Percentiles rank a stretch among this genome's conserved stretches.
Evolutionary conservation across 2,329 filamentous ascomycete species (phyloP).

Genomic region (Penicillium frequentans): DNA sequence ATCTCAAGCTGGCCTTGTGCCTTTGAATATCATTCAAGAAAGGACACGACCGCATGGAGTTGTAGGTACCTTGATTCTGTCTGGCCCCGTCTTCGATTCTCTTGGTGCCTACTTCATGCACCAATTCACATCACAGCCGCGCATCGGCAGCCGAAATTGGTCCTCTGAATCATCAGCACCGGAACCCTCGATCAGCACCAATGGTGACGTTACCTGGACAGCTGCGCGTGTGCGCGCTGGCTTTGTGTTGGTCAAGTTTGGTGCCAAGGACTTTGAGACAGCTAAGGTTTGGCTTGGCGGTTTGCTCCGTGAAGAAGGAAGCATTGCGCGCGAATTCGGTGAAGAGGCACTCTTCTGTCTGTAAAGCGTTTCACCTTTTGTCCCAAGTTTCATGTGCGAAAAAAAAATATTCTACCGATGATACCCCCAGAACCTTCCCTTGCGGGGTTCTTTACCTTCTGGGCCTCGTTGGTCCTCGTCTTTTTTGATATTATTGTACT

Average conservation of each 20-base stretch:
- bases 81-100: constrained; percentile 66
- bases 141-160: constrained; percentile 82
- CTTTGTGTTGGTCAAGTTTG: constrained; percentile 90
- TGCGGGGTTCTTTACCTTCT: neutral
- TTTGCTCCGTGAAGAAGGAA: constrained; percentile 75
- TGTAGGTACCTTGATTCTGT: constrained; percentile 81
- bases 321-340: constrained; percentile 70
- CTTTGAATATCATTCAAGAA: constrained; percentile 37
- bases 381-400: neutral
- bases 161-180: constrained; percentile 28
- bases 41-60: constrained; percentile 75
- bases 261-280: constrained; percentile 76
- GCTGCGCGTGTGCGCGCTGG: constrained; percentile 71
- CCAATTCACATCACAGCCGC: constrained; percentile 75
- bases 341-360: constrained; percentile 79
- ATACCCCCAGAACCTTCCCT: constrained; percentile 9
- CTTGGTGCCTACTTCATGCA: constrained; percentile 73
- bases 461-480: neutral
- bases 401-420: constrained; percentile 5
- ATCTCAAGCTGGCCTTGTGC: constrained; percentile 18
- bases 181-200: constrained; percentile 40
- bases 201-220: constrained; percentile 70
- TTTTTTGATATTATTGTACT: neutral
- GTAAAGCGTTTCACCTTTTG: constrained; percentile 13
- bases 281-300: constrained; percentile 75